These are phyloP conservation scores for Pulveroboletus sp. DNA, from an alignment of 768 basidiomycete genomes.

Conservation along the genomic window DNA sequence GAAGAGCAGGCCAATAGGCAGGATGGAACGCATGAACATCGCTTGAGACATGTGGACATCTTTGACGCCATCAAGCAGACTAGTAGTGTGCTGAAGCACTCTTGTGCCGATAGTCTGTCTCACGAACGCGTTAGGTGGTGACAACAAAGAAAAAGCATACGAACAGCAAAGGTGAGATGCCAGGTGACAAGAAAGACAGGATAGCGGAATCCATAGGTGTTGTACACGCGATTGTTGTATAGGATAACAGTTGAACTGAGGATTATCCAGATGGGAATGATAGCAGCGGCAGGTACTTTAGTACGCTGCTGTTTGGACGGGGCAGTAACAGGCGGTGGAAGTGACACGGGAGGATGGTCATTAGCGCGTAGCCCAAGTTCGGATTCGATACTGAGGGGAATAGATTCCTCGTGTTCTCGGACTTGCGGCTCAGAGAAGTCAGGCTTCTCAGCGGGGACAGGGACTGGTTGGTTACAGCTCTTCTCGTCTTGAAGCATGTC, in stretches of 20 bases:
- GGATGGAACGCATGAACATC: conserved; percentile 77
- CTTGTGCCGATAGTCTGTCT: conserved; percentile 76
- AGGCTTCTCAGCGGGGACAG: conserved; percentile 14
- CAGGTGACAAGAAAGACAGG: conserved; percentile 93
- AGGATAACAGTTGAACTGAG: conserved; percentile 89
- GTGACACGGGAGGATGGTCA: conserved; percentile 19
- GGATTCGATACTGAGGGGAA: background rate
- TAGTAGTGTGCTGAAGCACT: conserved; percentile 75
- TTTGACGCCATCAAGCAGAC: conserved; percentile 70
- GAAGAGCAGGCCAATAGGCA: conserved; percentile 93
- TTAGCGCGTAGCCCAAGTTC: conserved; percentile 1
- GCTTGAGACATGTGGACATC: conserved; percentile 77
- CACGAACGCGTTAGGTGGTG: background rate
- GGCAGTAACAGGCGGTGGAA: conserved; percentile 58
- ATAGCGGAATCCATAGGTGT: conserved; percentile 75
- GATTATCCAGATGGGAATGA: conserved; percentile 91
- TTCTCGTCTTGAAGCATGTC: conserved; percentile 28
- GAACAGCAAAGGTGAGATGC: conserved; percentile 68
- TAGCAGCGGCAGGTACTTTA: conserved; percentile 59
- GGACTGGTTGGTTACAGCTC: background rate
- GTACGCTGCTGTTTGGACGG: conserved; percentile 38
- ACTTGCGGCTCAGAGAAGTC: conserved; percentile 17
- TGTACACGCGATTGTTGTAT: conserved; percentile 92
- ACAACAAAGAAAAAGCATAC: conserved; percentile 15
- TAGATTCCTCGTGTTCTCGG: conserved; percentile 15